Percentiles rank a stretch among this genome's conserved stretches.
Evolutionary conservation across 116 monocot species (phyloP).

Genomic region (Iris pallida): DNA sequence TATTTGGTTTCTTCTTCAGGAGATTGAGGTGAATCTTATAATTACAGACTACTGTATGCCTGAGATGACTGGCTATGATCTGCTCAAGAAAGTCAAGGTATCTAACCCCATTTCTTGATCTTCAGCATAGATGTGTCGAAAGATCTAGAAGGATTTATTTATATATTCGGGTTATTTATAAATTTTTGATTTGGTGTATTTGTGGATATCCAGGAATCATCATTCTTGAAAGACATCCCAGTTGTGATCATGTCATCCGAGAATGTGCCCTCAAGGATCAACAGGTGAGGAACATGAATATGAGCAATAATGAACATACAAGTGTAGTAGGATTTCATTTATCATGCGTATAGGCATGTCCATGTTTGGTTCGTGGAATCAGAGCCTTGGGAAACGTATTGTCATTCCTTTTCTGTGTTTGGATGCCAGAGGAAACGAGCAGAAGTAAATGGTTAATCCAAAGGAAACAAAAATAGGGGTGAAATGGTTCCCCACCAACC

Average conservation of each 20-base stretch:
- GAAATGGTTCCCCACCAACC: too few relatives aligned
- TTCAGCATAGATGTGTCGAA: neutral
- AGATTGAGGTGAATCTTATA: conserved; percentile 36
- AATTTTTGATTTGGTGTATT: neutral
- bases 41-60: conserved; percentile 69
- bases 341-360: too few relatives aligned
- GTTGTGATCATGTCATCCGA: conserved; percentile 58
- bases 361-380: too few relatives aligned
- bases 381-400: too few relatives aligned
- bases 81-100: conserved; percentile 42
- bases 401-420: too few relatives aligned
- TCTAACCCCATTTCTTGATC: neutral
- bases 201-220: conserved; percentile 38
- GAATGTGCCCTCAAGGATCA: conserved; percentile 50
- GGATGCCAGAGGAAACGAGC: too few relatives aligned
- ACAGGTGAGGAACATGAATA: conserved; percentile 15
- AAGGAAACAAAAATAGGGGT: too few relatives aligned
- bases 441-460: too few relatives aligned
- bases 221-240: conserved; percentile 46
- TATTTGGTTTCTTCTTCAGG: conserved; percentile 11
- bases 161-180: neutral
- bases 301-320: too few relatives aligned
- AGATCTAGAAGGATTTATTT: neutral
- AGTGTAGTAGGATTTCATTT: too few relatives aligned
- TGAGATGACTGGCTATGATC: conserved; percentile 51